Evolutionary conservation across 2,329 filamentous ascomycete genomes (phyloP).

Genomic region (Sphaerostilbella broomeana): DNA sequence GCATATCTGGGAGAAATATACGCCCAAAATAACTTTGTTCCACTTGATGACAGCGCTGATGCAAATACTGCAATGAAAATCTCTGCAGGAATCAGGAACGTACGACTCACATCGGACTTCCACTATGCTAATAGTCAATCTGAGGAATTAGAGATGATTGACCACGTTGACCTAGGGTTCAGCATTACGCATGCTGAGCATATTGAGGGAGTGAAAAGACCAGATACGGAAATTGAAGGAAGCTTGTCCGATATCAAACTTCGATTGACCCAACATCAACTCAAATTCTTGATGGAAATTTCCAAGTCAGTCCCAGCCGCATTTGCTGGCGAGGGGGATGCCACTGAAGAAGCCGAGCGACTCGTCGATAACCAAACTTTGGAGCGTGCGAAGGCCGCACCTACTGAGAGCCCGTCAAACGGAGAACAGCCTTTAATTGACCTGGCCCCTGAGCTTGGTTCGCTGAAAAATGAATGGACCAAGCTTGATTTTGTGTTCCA

Average conservation of each 20-base stretch:
- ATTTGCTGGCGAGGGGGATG: slow-evolving; percentile 63
- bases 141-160: slow-evolving; percentile 92
- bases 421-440: slow-evolving; percentile 42
- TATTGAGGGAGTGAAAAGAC: slow-evolving; percentile 65
- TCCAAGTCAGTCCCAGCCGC: slow-evolving; percentile 82
- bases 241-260: slow-evolving; percentile 92
- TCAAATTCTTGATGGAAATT: slow-evolving; percentile 83
- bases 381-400: slow-evolving; percentile 40
- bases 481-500: slow-evolving; percentile 90
- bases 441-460: slow-evolving; percentile 64
- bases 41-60: slow-evolving; percentile 68
- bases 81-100: slow-evolving; percentile 84
- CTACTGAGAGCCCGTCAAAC: slow-evolving; percentile 24
- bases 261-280: slow-evolving; percentile 79
- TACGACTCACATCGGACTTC: slow-evolving; percentile 82
- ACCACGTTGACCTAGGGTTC: slow-evolving; percentile 92
- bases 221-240: slow-evolving; percentile 86
- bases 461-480: slow-evolving; percentile 71
- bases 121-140: slow-evolving; percentile 65
- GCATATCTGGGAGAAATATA: slow-evolving; percentile 97
- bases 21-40: slow-evolving; percentile 85
- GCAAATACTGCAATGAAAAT: slow-evolving; percentile 81
- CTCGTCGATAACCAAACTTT: slow-evolving; percentile 58
- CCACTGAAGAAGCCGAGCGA: slow-evolving; percentile 66
- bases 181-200: slow-evolving; percentile 90